Conservation (phyloP, 805 yeast genomes). For the Wickerhamia fluorescens region DNA sequence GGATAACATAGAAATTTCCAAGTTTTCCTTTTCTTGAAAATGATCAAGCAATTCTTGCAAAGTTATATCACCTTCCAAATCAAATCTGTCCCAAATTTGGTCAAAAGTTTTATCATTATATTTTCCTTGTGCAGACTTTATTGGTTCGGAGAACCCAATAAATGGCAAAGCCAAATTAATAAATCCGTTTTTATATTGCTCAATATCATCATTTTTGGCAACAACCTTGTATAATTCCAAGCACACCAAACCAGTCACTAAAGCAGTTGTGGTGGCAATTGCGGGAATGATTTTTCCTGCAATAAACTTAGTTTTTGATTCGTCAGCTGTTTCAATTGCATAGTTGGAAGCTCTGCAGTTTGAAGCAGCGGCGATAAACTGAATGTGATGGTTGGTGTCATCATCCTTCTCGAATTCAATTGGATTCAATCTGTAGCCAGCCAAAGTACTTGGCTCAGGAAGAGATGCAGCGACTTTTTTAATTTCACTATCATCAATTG, state of each 20-base stretch:
- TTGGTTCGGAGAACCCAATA: conserved; percentile 95
- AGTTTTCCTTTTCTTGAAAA: conserved; percentile 76
- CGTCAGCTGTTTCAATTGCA: conserved; percentile 81
- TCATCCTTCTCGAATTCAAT: conserved; percentile 98
- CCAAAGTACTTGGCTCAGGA: conserved; percentile 84
- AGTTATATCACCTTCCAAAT: conserved; percentile 68
- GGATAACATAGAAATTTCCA: conserved; percentile 86
- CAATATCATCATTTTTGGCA: conserved; percentile 66
- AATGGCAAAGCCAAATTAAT: conserved; percentile 90
- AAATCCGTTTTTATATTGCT: conserved; percentile 88
- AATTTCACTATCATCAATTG: conserved; percentile 56
- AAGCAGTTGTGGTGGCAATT: conserved; percentile 97
- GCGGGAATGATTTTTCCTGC: conserved; percentile 99
- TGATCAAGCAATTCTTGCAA: conserved; percentile 65
- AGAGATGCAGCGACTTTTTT: conserved; percentile 64
- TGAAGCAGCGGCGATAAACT: conserved; percentile 92
- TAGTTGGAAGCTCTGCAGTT: conserved; percentile 93
- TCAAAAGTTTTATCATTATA: conserved; percentile 78
- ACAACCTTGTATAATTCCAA: conserved; percentile 88
- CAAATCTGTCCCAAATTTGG: conserved; percentile 93
- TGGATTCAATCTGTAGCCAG: conserved; percentile 81
- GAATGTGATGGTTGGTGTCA: conserved; percentile 93
- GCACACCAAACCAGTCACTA: conserved; percentile 92
- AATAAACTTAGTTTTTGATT: conserved; percentile 86
- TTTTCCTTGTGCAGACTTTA: conserved; percentile 74